A percentile compares a stretch with the other conserved stretches of the same genome.
Evolutionary conservation across 2,329 filamentous ascomycete genomes (phyloP).

Genomic region (Falciphora oryzae): DNA sequence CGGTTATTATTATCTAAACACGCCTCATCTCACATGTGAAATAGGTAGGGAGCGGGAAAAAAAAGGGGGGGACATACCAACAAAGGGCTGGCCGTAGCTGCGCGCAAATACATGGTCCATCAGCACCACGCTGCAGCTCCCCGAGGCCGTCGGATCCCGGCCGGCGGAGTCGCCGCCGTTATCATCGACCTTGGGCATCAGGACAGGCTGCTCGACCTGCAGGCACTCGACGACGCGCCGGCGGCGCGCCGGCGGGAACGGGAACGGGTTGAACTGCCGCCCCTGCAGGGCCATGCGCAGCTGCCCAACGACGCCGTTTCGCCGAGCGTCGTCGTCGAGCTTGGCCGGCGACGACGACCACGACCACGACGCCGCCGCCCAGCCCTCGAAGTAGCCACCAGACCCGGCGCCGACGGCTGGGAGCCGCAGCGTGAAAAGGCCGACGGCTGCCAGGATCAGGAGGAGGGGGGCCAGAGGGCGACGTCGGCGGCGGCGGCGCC

Average conservation of each 20-base stretch:
- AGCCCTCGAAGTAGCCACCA: background rate
- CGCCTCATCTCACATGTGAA: no score
- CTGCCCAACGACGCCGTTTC: background rate
- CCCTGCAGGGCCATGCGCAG: background rate
- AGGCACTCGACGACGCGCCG: conserved; percentile 51
- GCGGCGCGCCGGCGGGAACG: background rate
- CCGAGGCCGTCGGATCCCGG: conserved; percentile 19
- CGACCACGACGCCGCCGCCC: background rate
- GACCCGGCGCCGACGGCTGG: background rate
- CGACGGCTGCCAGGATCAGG: background rate
- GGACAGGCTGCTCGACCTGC: conserved; percentile 62
- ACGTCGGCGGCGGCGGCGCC: background rate
- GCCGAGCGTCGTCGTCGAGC: no score
- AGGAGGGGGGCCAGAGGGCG: background rate
- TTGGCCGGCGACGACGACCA: background rate
- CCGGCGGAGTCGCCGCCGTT: conserved; percentile 26
- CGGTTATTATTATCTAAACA: no score
- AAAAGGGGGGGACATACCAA: conserved; percentile 44
- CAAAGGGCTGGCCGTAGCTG: conserved; percentile 68
- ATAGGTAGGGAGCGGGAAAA: conserved; percentile 2
- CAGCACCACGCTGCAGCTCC: conserved; percentile 48
- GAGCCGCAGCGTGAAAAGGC: background rate
- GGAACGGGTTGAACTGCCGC: background rate
- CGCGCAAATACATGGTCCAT: conserved; percentile 66
- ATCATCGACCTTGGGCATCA: conserved; percentile 37